phyloP scores from a whole-genome alignment of 1,139 yeast genomes.

The Pichia sp. region DNA sequence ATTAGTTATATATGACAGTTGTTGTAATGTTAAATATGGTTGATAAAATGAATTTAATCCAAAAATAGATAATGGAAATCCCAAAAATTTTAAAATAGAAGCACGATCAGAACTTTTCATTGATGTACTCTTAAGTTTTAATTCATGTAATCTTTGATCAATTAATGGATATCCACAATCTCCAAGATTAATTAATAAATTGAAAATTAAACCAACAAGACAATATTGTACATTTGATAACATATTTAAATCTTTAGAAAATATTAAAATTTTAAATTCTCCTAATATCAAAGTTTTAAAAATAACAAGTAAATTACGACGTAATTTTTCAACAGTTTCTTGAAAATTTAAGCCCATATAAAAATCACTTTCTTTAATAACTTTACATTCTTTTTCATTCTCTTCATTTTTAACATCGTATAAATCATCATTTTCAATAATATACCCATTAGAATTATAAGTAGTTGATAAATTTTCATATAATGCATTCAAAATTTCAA shows the following conservation, averaged over 20 bases:
- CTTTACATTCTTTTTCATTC: constrained; percentile 17
- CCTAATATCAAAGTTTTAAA: constrained; percentile 77
- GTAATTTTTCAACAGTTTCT: constrained; percentile 55
- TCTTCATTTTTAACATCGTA: constrained; percentile 18
- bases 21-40: constrained; percentile 91
- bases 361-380: constrained; percentile 45
- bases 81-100: constrained; percentile 74
- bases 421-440: constrained; percentile 28
- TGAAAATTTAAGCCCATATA: constrained; percentile 75
- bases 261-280: constrained; percentile 52
- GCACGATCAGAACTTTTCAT: constrained; percentile 72
- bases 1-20: constrained; percentile 63
- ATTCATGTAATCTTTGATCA: constrained; percentile 46
- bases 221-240: constrained; percentile 76
- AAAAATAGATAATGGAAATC: constrained; percentile 81
- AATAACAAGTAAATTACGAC: constrained; percentile 55
- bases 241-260: constrained; percentile 77
- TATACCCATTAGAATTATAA: constrained; percentile 32
- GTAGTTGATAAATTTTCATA: constrained; percentile 62
- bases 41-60: constrained; percentile 84
- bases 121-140: constrained; percentile 55
- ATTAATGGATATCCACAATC: constrained; percentile 78
- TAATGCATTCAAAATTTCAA: constrained; percentile 58
- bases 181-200: constrained; percentile 62
- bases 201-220: constrained; percentile 68